Base-by-base conservation (phyloP, 352 stramenopile species). In the Pythium pectinolyticum region DNA sequence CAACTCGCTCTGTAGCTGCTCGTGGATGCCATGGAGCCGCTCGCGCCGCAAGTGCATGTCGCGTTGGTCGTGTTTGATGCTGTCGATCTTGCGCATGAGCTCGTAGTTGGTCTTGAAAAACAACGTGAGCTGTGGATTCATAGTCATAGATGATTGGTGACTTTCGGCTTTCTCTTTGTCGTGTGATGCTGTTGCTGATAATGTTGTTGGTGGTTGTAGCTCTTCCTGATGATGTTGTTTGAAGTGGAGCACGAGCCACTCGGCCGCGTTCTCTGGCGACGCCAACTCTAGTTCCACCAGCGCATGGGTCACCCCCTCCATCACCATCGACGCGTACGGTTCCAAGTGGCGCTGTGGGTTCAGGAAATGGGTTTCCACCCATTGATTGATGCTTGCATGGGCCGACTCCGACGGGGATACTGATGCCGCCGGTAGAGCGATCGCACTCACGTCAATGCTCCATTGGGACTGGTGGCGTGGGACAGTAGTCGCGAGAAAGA, bases 71-170 rank as follows among this genome's bases (percentile, higher is more conserved):
- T 63, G 32, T 11, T 89, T 85, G 54, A 88, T 70, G 11, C 57
- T 35, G 6, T 90, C 77, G 9, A 89, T 69, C 35, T 82, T 87
- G 28, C 67, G 73, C 31, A 73, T 70, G 22, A 90, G 64, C 56
- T 90, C 81, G 28, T 80, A 82, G 63, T 86, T 88, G 11, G 73
- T 88, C 57, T 75, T 78, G 68, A 87, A 82, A 31, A 87, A 70
- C 11, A 78, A 46, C 20, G 70, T 39, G 40, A 68, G 20, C 19
- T 55, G 39, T 1, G 46, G 12, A 37, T 58, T 27, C 15, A n/a
- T 9, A 12, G 25, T n/a, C n/a, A 49, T 7, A 19, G 17, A 9
- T 49, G 8, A 14, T 11, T 49, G 3, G 41, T 20, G 10, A 24
- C 12, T 15, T 49, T 20, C 10, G 41, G 20, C 41, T 49, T 24